Conservation (phyloP, 768 basidiomycete species). For the Lactarius pseudohatsudake region DNA sequence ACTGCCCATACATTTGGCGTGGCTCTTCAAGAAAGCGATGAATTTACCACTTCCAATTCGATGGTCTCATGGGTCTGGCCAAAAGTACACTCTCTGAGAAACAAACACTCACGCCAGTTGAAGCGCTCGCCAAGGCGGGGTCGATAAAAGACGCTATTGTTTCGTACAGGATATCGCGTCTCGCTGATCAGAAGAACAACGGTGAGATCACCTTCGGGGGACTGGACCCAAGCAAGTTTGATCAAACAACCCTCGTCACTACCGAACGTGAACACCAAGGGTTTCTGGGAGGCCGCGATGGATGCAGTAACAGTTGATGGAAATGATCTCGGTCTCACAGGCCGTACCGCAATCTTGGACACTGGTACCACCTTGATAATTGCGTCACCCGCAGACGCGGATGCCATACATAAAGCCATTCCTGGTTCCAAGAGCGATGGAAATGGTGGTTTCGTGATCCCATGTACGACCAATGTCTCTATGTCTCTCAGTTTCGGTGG, state of each 20-base stretch:
- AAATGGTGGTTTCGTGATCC: slow-evolving; percentile 58
- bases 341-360: slow-evolving; percentile 68
- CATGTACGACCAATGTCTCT: slow-evolving; percentile 56
- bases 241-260: slow-evolving; percentile 58
- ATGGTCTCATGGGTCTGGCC: slow-evolving; percentile 78
- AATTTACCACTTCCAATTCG: slow-evolving; percentile 61
- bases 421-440: slow-evolving; percentile 53
- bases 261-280: slow-evolving; percentile 58
- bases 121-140: slow-evolving; percentile 59
- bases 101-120: slow-evolving; percentile 63
- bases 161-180: slow-evolving; percentile 78
- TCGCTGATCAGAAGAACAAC: slow-evolving; percentile 66
- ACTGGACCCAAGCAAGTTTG: slow-evolving; percentile 69
- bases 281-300: slow-evolving; percentile 81
- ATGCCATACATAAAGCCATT: slow-evolving; percentile 53
- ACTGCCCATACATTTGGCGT: slow-evolving; percentile 67
- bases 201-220: slow-evolving; percentile 84
- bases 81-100: slow-evolving; percentile 69
- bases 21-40: slow-evolving; percentile 53
- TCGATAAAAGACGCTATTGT: slow-evolving; percentile 63
- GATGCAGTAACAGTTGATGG: slow-evolving; percentile 61
- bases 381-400: slow-evolving; percentile 48
- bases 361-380: slow-evolving; percentile 50
- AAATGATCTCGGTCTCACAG: slow-evolving; percentile 46
- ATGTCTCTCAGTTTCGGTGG: slow-evolving; percentile 62